Evolutionary conservation across 495 filamentous ascomycete genomes (phyloP).

Genomic region (Podospora australis): DNA sequence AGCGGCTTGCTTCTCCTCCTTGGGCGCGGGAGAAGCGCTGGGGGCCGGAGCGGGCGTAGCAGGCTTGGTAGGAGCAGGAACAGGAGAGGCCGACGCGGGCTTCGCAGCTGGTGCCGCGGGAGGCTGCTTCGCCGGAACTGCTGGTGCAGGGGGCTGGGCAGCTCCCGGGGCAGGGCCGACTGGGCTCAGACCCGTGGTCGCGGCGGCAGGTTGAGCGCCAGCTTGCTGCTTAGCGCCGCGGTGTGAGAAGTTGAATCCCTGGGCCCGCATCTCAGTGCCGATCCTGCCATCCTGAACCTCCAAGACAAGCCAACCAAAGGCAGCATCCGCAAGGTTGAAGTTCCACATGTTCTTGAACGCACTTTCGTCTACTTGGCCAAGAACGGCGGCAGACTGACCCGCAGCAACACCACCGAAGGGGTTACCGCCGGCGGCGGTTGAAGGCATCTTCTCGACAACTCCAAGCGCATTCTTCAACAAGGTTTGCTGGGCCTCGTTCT

Average conservation of each 20-base stretch:
- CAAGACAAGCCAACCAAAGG: conserved; percentile 90
- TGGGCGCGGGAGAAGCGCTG: conserved; percentile 33
- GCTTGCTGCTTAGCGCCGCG: conserved; percentile 57
- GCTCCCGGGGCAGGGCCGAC: conserved; percentile 12
- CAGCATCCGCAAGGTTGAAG: conserved; percentile 96
- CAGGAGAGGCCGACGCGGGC: conserved; percentile 29
- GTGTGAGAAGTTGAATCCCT: conserved; percentile 99
- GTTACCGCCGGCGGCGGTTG: conserved; percentile 87
- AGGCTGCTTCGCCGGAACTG: conserved; percentile 22
- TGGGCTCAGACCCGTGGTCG: conserved; percentile 26
- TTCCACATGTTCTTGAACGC: conserved; percentile 99
- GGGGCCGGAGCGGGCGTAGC: conserved; percentile 41
- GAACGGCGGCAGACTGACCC: conserved; percentile 51
- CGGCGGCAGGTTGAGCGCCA: conserved; percentile 27
- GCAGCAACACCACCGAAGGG: conserved; percentile 84
- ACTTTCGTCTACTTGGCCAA: conserved; percentile 93
- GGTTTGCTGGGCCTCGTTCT: conserved; percentile 88
- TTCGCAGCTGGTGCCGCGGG: conserved; percentile 31
- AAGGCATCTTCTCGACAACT: conserved; percentile 94
- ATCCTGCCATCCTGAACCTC: conserved; percentile 93
- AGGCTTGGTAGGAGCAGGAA: conserved; percentile 46
- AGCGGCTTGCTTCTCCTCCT: conserved; percentile 42
- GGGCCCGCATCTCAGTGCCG: conserved; percentile 95
- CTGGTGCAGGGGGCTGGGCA: not conserved
- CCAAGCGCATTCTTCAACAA: conserved; percentile 82